Evolutionary conservation across 2,329 filamentous ascomycete genomes (phyloP), one percentile per base, ranked within the genome.

Genomic region (Aureobasidium leucospermi): DNA sequence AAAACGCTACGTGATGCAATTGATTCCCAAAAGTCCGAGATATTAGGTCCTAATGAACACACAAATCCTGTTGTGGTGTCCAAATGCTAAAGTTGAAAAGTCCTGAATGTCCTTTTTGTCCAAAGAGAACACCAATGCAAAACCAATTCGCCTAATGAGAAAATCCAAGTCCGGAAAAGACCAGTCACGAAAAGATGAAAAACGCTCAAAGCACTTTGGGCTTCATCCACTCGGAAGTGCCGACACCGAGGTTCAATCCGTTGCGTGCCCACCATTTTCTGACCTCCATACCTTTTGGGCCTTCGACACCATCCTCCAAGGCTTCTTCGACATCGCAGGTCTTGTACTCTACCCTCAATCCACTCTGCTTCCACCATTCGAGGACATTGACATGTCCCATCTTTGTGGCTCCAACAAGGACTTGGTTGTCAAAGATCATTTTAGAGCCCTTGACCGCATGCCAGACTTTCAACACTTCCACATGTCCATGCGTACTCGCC

Each of bases 281-380:
- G 16, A 96, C 89, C 39, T 82, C 81, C 64, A 85, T 84, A 63
- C 90, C 87, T 58, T 87, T 85, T 4, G 78, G 74, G 1, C 79
- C 83, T 39, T 84, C 83, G 4, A 93, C 83, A 23, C 90, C 89
- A 70, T 96, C 92, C 71, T 96, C 92, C 41, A 96, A 79, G 0
- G 92, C 92, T 74, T 96, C 93, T 71, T 96, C 92, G 62, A 97
- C 94, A 72, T 96, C 91, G 72, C 91, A 96, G 1, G 90, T 96
- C 72, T 93, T 92, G 74, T 96, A 96, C 72, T 96, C 90, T 29
- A 96, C 91, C 56, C 83, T 81, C 65, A 92, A 80, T 0, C 85
- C 84, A 66, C 86, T 88, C 57, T 80, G 80, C 68, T 89, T 88
- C 92, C 93, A 96, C 93, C 93, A 96, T 70, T 96, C 90, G 7